phyloP scores from a whole-genome alignment of 768 basidiomycete species.

The Infundibulicybe gibba region DNA sequence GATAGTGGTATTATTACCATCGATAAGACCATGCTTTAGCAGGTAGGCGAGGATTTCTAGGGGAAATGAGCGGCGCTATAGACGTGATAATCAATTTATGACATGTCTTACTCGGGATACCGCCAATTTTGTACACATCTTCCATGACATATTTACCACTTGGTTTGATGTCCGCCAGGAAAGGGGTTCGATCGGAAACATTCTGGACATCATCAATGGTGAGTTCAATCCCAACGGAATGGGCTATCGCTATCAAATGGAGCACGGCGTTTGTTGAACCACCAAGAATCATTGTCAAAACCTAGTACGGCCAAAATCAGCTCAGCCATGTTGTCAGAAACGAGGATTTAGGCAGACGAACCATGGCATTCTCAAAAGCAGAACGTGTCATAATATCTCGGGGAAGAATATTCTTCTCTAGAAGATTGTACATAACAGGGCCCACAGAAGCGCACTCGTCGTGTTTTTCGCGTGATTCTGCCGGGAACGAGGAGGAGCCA shows the following conservation, averaged over 20 bases:
- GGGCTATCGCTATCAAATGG: constrained; percentile 95
- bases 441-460: constrained; percentile 83
- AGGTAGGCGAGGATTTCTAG: constrained; percentile 83
- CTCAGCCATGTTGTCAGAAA: constrained; percentile 1
- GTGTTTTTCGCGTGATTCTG: constrained; percentile 85
- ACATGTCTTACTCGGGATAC: constrained; percentile 78
- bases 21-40: constrained; percentile 82
- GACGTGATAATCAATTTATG: constrained; percentile 1
- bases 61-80: constrained; percentile 1
- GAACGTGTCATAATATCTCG: constrained; percentile 95
- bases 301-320: constrained; percentile 40
- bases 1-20: constrained; percentile 88
- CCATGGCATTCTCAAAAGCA: constrained; percentile 99
- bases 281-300: constrained; percentile 93
- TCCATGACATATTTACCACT: constrained; percentile 99
- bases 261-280: constrained; percentile 98
- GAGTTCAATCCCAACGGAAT: constrained; percentile 88
- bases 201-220: constrained; percentile 90
- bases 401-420: constrained; percentile 90
- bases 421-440: constrained; percentile 76
- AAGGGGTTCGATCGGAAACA: constrained; percentile 90
- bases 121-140: constrained; percentile 93
- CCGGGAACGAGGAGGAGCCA: constrained; percentile 96
- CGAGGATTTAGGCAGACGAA: constrained; percentile 24
- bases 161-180: constrained; percentile 95